Evolutionary conservation across 306 rosid species (phyloP), one percentile per base, ranked within the genome.

Genomic region (Glycine tomentella): DNA sequence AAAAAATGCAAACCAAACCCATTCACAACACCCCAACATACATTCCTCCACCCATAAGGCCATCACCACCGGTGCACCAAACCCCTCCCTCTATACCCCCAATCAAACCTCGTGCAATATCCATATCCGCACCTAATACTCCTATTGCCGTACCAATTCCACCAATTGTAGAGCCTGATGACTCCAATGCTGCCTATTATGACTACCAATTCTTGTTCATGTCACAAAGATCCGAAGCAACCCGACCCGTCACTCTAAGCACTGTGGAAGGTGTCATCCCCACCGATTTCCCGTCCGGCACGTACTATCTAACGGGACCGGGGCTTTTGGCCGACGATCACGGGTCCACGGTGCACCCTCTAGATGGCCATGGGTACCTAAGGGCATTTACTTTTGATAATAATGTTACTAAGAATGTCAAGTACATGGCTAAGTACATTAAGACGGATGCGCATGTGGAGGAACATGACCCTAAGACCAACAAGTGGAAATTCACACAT

Each of bases 331-430:
- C 84, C 4, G 97, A 95, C 7, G 99, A 95, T 46, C 97, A 95
- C 13, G 99, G 99, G 10, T 95, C 99, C 5, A 95, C 90, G 5
- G 98, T 95, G 45, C 99, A 95, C 40, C 99, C 99, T 0, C 76
- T 93, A 0, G 99, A 95, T 12, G 98, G 99, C 0, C 99, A 95
- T 48, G 99, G 99, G 0, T 95, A 95, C 78, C 80, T 95, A 14
- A 87, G 99, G 16, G 92, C 97, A 1, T 95, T 93, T 48, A 74
- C 75, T 7, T 87, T 95, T 34, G 91, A 83, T n/a, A 56, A 25
- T 25, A 25, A 58, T 50, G 82, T 2, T 3, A 68, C 42, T 7
- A 76, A 68, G 4, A 87, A 80, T 20, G 97, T 84, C 0, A 87
- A 70, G 66, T 94, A 88, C 80, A 95, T 91, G 99, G 97, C 97